A percentile compares a stretch with the other conserved stretches of the same genome.
phyloP scores from a whole-genome alignment of 192 early-diverging fungal species.

The Umbelopsis sp. region DNA sequence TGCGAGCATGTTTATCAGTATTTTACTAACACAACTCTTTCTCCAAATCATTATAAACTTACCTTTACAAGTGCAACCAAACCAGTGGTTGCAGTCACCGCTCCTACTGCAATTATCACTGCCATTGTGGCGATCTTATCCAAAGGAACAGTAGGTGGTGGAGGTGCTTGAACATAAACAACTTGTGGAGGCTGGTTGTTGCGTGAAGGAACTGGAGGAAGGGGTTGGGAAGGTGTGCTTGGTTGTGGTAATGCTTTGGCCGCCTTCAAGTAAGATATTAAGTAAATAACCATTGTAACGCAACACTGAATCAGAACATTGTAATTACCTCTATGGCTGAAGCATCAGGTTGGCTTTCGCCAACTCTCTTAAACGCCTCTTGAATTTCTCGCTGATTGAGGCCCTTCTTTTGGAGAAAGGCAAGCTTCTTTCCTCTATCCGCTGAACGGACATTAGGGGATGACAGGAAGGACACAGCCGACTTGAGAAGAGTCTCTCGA shows the following conservation, averaged over 20 bases:
- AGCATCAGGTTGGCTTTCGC: background rate
- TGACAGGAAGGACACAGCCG: slow-evolving; percentile 71
- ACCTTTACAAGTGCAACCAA: slow-evolving; percentile 40
- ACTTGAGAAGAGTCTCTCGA: slow-evolving; percentile 55
- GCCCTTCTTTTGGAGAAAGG: slow-evolving; percentile 82
- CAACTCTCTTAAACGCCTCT: slow-evolving; percentile 50
- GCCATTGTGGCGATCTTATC: slow-evolving; percentile 32
- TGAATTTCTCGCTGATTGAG: slow-evolving; percentile 73
- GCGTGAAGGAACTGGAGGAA: slow-evolving; percentile 24
- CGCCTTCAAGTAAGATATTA: background rate
- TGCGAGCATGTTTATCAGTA: background rate
- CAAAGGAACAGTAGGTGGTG: slow-evolving; percentile 24
- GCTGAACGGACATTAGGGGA: slow-evolving; percentile 77
- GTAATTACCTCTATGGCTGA: background rate
- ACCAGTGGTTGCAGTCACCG: slow-evolving; percentile 30
- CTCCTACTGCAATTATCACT: slow-evolving; percentile 27
- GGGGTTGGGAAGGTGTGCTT: background rate
- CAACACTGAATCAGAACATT: background rate
- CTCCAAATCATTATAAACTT: background rate
- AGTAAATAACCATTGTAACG: too few species aligned
- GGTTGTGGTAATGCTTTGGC: background rate
- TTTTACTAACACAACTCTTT: background rate
- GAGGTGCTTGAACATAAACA: slow-evolving; percentile 29
- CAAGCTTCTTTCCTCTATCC: slow-evolving; percentile 70
- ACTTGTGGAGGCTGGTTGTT: slow-evolving; percentile 24